A percentile compares a stretch with the other conserved stretches of the same genome.
Evolutionary conservation across 2,329 filamentous ascomycete genomes (phyloP).

Genomic region (Rhynchosporium graminicola): DNA sequence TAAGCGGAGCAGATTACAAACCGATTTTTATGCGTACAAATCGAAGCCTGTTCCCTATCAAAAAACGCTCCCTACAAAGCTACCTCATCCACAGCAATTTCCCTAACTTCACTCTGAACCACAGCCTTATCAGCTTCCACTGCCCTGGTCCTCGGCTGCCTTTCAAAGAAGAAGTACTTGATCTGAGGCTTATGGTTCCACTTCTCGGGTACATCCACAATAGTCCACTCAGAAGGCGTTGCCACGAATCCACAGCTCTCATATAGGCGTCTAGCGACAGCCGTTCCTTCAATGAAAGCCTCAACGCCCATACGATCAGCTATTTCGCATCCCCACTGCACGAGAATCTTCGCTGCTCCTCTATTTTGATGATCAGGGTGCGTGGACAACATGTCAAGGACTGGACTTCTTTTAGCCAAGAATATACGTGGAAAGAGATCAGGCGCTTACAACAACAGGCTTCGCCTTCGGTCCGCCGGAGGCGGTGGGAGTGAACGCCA

Average conservation of each 20-base stretch:
- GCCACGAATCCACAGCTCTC: slow-evolving; percentile 28
- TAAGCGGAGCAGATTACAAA: too few relatives aligned
- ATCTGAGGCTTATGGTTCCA: slow-evolving; percentile 25
- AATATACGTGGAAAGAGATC: neutral
- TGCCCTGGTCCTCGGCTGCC: slow-evolving; percentile 1
- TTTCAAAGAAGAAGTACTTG: slow-evolving; percentile 26
- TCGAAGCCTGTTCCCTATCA: neutral
- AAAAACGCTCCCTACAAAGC: neutral
- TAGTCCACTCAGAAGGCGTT: slow-evolving; percentile 16
- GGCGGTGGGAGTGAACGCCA: slow-evolving; percentile 22
- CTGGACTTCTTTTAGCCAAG: neutral
- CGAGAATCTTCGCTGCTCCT: slow-evolving; percentile 44
- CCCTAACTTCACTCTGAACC: neutral
- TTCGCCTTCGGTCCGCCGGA: slow-evolving; percentile 20
- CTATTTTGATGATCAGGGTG: slow-evolving; percentile 44
- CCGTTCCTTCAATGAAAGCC: slow-evolving; percentile 18
- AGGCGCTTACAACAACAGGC: slow-evolving; percentile 26
- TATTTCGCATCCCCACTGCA: slow-evolving; percentile 45
- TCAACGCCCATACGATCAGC: slow-evolving; percentile 42
- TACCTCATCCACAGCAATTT: neutral
- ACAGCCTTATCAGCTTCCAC: neutral
- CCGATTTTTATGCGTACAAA: too few relatives aligned
- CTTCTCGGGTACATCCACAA: slow-evolving; percentile 24
- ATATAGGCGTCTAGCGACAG: slow-evolving; percentile 25
- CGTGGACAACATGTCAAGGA: slow-evolving; percentile 43